Conservation (phyloP, 1,284 basidiomycete species). For the Fomitopsis pinicola region DNA sequence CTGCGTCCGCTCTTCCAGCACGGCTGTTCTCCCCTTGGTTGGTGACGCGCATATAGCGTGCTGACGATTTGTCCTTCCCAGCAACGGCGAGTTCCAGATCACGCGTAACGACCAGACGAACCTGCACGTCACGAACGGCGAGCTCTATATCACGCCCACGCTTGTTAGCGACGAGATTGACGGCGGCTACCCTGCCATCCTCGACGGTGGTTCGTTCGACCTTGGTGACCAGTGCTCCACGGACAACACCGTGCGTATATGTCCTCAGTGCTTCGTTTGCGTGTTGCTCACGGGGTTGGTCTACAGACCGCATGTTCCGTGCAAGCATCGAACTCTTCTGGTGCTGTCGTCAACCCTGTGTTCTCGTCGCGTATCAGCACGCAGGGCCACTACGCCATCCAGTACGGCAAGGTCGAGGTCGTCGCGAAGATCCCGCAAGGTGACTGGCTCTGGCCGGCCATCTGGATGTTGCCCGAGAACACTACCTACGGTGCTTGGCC, state of each 20-base stretch:
- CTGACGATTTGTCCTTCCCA: constrained; percentile 19
- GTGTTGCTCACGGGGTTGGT: neutral
- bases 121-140: constrained; percentile 62
- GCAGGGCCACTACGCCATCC: constrained; percentile 53
- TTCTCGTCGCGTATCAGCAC: constrained; percentile 74
- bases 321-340: constrained; percentile 31
- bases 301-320: constrained; percentile 38
- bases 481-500: constrained; percentile 76
- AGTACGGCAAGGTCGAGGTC: constrained; percentile 73
- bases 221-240: constrained; percentile 60
- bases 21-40: neutral
- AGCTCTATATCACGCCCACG: constrained; percentile 79
- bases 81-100: constrained; percentile 81
- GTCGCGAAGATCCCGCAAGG: constrained; percentile 37
- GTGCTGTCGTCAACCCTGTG: constrained; percentile 67
- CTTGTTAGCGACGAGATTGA: constrained; percentile 65
- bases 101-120: constrained; percentile 61
- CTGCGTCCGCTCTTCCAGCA: too few relatives aligned
- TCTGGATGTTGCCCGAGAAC: constrained; percentile 78
- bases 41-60: neutral
- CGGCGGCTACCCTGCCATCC: constrained; percentile 41
- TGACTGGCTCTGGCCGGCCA: constrained; percentile 81
- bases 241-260: constrained; percentile 22
- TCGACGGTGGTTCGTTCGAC: constrained; percentile 61
- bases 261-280: neutral